Evolutionary conservation across 2,329 filamentous ascomycete genomes (phyloP).

Genomic region (Rhinocladiella mackenziei): DNA sequence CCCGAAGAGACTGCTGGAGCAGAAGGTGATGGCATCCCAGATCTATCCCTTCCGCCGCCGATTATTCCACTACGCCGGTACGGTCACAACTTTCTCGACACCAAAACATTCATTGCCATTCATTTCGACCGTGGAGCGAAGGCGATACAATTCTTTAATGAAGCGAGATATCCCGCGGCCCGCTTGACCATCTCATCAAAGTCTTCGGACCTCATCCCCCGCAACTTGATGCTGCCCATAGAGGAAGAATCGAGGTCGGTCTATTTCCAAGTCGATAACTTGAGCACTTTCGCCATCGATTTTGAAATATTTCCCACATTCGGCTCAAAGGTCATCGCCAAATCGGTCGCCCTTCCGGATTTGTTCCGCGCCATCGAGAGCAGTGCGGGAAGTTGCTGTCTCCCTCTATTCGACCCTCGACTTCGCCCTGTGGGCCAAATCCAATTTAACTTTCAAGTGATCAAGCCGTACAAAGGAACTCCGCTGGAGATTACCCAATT

Average conservation of each 20-base stretch:
- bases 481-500: conserved; percentile 97
- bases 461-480: conserved; percentile 89
- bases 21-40: conserved; percentile 75
- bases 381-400: conserved; percentile 73
- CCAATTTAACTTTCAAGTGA: conserved; percentile 89
- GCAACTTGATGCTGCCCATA: conserved; percentile 91
- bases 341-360: conserved; percentile 84
- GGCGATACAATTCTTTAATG: conserved; percentile 91
- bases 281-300: conserved; percentile 89
- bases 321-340: conserved; percentile 94
- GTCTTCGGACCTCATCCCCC: conserved; percentile 88
- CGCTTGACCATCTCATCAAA: conserved; percentile 96
- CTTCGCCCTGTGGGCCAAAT: conserved; percentile 89
- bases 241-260: conserved; percentile 92
- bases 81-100: conserved; percentile 97
- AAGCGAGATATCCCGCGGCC: conserved; percentile 92
- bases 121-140: conserved; percentile 75
- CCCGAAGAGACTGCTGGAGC: conserved; percentile 13
- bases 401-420: conserved; percentile 89
- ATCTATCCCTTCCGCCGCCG: conserved; percentile 85
- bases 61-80: conserved; percentile 94
- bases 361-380: conserved; percentile 73
- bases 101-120: conserved; percentile 92
- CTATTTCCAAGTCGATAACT: conserved; percentile 91
- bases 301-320: conserved; percentile 98